phyloP scores from a whole-genome alignment of 2,329 filamentous ascomycete genomes.

The Ophiostoma angusticollis region DNA sequence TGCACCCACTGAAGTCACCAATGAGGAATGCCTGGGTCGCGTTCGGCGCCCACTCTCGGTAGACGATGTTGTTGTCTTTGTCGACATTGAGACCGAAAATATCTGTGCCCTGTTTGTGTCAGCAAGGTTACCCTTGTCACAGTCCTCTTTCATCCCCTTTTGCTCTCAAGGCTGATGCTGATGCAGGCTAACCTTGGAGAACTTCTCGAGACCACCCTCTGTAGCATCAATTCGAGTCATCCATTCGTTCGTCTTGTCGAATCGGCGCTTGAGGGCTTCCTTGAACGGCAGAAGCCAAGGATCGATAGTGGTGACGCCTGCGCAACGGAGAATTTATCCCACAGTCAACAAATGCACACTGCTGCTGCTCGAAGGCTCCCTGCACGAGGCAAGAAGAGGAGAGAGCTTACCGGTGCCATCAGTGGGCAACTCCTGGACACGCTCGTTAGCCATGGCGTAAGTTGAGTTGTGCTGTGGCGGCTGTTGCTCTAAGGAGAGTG shows the following conservation, averaged over 20 bases:
- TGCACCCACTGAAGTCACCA: constrained; percentile 75
- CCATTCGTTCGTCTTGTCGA: constrained; percentile 71
- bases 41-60: constrained; percentile 94
- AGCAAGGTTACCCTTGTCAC: too few relatives aligned
- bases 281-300: constrained; percentile 82
- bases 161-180: neutral
- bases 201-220: constrained; percentile 85
- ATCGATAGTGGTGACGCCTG: constrained; percentile 78
- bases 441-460: too few relatives aligned
- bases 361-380: neutral
- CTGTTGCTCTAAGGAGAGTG: too few relatives aligned
- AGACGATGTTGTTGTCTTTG: constrained; percentile 71
- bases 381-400: too few relatives aligned
- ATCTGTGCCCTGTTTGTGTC: constrained; percentile 56
- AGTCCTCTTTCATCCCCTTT: neutral
- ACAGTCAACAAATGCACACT: neutral
- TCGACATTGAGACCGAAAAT: constrained; percentile 75
- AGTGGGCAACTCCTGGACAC: constrained; percentile 9
- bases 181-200: constrained; percentile 58
- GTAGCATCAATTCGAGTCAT: constrained; percentile 68
- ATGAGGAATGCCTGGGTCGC: constrained; percentile 73
- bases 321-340: too few relatives aligned
- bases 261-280: constrained; percentile 63
- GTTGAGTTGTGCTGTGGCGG: too few relatives aligned
- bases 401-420: constrained; percentile 13